These are phyloP conservation scores for Lathyrus aphaca DNA, from an alignment of 306 rosid genomes.

Conservation along the genomic window DNA sequence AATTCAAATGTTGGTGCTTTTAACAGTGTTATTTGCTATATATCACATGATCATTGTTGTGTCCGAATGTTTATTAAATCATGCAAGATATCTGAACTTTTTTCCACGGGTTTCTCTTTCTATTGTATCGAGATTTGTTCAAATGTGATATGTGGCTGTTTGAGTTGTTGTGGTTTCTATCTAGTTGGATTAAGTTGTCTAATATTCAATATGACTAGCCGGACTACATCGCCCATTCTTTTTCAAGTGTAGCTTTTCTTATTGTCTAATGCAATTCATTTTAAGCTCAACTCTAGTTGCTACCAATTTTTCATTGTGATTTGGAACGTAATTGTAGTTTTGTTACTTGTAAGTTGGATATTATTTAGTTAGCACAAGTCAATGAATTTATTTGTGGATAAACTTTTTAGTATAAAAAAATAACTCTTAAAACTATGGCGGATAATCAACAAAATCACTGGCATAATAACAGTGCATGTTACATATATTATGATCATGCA, in stretches of 20 bases:
- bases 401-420: background rate
- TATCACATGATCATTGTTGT: slow-evolving; percentile 12
- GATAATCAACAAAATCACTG: slow-evolving; percentile 14
- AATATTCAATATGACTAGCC: slow-evolving; percentile 13
- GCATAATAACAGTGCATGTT: slow-evolving; percentile 6
- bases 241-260: background rate
- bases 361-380: slow-evolving; percentile 14
- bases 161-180: slow-evolving; percentile 19
- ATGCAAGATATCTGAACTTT: slow-evolving; percentile 4
- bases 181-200: slow-evolving; percentile 17
- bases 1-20: slow-evolving; percentile 19
- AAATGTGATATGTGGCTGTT: slow-evolving; percentile 14
- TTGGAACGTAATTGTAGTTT: background rate
- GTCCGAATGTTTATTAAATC: background rate
- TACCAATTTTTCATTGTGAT: background rate
- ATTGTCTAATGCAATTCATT: slow-evolving; percentile 4
- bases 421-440: background rate
- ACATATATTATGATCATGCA: background rate
- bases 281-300: slow-evolving; percentile 33
- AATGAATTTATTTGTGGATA: slow-evolving; percentile 12
- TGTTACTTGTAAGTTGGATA: background rate
- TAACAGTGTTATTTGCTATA: background rate
- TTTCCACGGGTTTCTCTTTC: background rate
- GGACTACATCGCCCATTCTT: slow-evolving; percentile 13
- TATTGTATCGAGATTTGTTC: slow-evolving; percentile 16